phyloP scores from a whole-genome alignment of 345 rosid genomes.

The Citrus reticulata region DNA sequence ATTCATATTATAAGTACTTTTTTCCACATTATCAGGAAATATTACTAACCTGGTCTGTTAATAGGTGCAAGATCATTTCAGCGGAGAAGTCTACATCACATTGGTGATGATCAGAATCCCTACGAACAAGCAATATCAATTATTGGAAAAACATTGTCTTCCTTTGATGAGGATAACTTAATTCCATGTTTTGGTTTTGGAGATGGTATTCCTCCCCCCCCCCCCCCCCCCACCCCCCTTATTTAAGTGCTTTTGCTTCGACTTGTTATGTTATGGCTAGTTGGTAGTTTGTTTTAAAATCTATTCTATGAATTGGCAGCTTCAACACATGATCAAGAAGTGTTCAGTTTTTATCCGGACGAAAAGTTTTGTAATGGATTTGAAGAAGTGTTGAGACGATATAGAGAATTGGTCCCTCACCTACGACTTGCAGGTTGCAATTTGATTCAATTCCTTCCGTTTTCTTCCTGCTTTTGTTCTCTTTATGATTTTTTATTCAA shows the following conservation, averaged over 20 bases:
- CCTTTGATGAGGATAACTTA: conserved; percentile 86
- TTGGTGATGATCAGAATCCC: conserved; percentile 67
- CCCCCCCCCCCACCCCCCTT: not conserved
- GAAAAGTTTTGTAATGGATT: conserved; percentile 83
- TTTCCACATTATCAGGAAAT: not conserved
- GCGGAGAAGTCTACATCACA: conserved; percentile 68
- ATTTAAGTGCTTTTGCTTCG: not conserved
- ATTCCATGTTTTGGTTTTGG: conserved; percentile 99
- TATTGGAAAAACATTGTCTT: conserved; percentile 79
- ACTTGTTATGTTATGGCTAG: not conserved
- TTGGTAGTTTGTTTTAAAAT: not conserved
- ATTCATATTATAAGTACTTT: not conserved
- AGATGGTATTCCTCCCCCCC: conserved; percentile 51
- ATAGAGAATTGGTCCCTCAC: conserved; percentile 73
- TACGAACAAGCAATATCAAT: conserved; percentile 96
- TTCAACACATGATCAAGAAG: conserved; percentile 93
- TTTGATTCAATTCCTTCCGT: not conserved
- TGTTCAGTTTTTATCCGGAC: conserved; percentile 76
- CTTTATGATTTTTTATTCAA: not conserved
- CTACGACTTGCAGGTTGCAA: conserved; percentile 76
- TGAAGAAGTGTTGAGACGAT: conserved; percentile 78
- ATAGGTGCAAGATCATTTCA: conserved; percentile 78
- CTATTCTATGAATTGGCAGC: conserved; percentile 45
- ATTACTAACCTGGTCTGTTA: not conserved
- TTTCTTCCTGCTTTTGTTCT: conserved; percentile 5